Conservation (phyloP, 1,139 yeast genomes). For the Dujonia santamariae region DNA sequence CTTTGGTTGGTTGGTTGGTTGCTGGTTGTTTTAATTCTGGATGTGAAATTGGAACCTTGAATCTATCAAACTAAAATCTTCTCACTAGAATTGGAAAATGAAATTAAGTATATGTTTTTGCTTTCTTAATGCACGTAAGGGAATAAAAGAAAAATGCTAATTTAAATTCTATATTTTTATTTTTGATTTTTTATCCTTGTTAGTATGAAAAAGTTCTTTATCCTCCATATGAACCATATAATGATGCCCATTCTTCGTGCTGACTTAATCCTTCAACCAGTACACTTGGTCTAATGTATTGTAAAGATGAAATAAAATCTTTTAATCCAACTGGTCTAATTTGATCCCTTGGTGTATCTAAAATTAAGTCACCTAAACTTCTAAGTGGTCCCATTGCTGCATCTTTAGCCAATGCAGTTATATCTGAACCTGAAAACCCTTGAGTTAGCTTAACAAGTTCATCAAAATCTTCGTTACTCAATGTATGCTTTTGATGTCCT, state of each 20-base stretch:
- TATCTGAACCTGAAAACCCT: slow-evolving; percentile 90
- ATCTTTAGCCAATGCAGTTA: slow-evolving; percentile 93
- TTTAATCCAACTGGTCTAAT: slow-evolving; percentile 75
- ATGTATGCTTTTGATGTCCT: slow-evolving; percentile 70
- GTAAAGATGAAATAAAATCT: slow-evolving; percentile 77
- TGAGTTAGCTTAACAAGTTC: slow-evolving; percentile 62
- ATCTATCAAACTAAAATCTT: too few species aligned
- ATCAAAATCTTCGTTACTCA: slow-evolving; percentile 61
- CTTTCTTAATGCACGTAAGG: too few species aligned
- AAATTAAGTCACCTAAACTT: slow-evolving; percentile 81
- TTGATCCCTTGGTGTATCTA: slow-evolving; percentile 81
- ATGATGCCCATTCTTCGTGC: slow-evolving; percentile 84
- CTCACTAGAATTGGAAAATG: too few species aligned
- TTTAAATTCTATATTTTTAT: too few species aligned
- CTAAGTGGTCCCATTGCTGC: slow-evolving; percentile 98
- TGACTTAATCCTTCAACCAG: slow-evolving; percentile 75
- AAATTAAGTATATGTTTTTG: too few species aligned
- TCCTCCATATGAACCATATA: slow-evolving; percentile 92
- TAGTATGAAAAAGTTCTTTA: slow-evolving; percentile 24
- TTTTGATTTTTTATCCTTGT: too few species aligned
- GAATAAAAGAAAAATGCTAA: too few species aligned
- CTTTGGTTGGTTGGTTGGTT: too few species aligned
- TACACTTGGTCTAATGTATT: slow-evolving; percentile 89
- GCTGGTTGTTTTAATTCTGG: too few species aligned
- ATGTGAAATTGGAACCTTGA: too few species aligned